Base-by-base conservation (phyloP, 1,284 basidiomycete genomes). In the Ganoderma boninense region DNA sequence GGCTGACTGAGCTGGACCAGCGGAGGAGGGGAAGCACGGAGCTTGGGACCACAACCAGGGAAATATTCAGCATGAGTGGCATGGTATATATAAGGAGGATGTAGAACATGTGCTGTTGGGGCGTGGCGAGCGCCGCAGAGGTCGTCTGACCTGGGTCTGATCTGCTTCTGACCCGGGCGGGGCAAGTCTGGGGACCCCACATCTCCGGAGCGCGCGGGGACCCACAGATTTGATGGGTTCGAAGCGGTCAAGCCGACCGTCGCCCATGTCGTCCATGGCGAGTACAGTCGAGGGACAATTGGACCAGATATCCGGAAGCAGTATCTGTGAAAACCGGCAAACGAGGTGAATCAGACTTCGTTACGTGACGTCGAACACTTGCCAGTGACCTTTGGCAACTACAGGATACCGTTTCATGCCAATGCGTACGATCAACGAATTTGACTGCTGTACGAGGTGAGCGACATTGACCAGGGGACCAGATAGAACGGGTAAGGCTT, bases 21-120 rank as follows among this genome's bases (percentile, higher is more conserved):
- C 60, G 64, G 63, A 67, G 64, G 69, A 66, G 67, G 70, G 65
- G 68, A 65, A 71, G 68, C 66, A 67, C 59, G 62, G 54, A 66
- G 70, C 61, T 54, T 44, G 59, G 38, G 67, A 63, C 65, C 65
- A 65, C 73, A 65, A 68, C 73, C 67, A 62, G 67, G 60, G 62
- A 49, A 67, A 40, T 16, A 14, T 26, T 8, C 13, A n/a, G 29
- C 32, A n/a, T 6, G 6, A 59, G 32, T 20, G 46, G 13, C 18
- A 10, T 56, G 49, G n/a, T 70, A 69, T 69, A 70, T 68, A 71
- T 49, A 49, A 49, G 46, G 46, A 49, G 32, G 59, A 23, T n/a
- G 42, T 38, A 63, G 40, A 43, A 44, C 68, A 69, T 68, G 68
- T 57, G 65, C 44, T 16, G 8, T 29, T 49, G 29, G 8, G 8